Evolutionary conservation across 176 grass and related monocot species (phyloP).

Genomic region (Thinopyrum elongatum): DNA sequence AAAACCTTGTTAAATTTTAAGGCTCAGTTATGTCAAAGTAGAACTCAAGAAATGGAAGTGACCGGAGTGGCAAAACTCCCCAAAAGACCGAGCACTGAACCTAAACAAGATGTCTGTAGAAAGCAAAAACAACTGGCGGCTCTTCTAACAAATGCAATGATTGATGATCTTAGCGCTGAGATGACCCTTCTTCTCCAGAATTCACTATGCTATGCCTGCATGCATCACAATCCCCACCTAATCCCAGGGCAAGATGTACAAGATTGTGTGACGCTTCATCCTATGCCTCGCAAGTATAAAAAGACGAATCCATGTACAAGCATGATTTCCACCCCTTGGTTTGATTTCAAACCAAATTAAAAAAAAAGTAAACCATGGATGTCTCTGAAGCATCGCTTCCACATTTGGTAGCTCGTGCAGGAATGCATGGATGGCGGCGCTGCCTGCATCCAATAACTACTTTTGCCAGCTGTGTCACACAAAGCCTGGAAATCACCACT

Average conservation of each 20-base stretch:
- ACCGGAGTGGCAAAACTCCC: not conserved
- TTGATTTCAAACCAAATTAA: not conserved
- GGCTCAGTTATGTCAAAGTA: not conserved
- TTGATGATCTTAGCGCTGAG: not conserved
- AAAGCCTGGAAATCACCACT: not conserved
- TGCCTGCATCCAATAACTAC: not conserved
- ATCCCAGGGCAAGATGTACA: not conserved
- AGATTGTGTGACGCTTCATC: not conserved
- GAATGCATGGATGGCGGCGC: too few relatives aligned
- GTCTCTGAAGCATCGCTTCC: not conserved
- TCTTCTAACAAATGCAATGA: not conserved
- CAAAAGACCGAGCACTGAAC: not conserved
- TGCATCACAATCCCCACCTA: not conserved
- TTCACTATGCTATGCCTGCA: not conserved
- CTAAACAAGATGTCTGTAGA: not conserved
- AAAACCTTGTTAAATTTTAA: constrained; percentile 26
- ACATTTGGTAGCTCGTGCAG: not conserved
- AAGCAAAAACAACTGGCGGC: not conserved
- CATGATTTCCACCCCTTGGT: not conserved
- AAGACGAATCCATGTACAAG: not conserved
- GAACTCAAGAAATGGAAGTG: constrained; percentile 4
- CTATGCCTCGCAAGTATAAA: not conserved
- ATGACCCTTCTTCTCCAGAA: not conserved
- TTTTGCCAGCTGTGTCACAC: not conserved
- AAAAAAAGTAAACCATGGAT: not conserved